Evolutionary conservation across 192 early-diverging fungal genomes (phyloP).

Genomic region (Podila epicladia): DNA sequence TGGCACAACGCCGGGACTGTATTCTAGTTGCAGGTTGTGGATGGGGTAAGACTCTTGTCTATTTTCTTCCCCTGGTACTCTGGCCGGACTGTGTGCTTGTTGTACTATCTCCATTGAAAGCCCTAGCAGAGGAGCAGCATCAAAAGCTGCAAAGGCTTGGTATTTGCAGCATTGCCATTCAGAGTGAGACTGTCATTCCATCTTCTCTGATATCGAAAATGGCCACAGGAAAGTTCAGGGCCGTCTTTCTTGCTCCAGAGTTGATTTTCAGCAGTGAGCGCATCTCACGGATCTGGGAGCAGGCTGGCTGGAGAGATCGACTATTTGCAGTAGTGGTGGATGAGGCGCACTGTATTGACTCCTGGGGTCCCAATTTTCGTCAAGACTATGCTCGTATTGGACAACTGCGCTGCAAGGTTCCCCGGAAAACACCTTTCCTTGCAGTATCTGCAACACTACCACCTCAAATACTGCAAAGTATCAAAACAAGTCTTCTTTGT

Average conservation of each 20-base stretch:
- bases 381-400: constrained; percentile 3
- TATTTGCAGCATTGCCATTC: neutral
- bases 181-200: neutral
- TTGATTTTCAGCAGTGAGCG: constrained; percentile 4
- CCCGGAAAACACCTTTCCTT: neutral
- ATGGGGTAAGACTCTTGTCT: constrained; percentile 17
- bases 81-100: constrained; percentile 2
- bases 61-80: constrained; percentile 12
- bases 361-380: constrained; percentile 13
- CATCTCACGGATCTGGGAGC: constrained; percentile 7
- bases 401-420: neutral
- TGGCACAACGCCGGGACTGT: no score
- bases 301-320: constrained; percentile 2
- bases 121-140: constrained; percentile 1
- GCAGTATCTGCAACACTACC: constrained; percentile 1
- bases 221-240: neutral
- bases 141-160: neutral
- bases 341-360: constrained; percentile 19
- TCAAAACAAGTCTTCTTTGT: neutral
- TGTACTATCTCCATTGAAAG: constrained; percentile 8
- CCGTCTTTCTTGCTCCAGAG: constrained; percentile 39
- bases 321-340: constrained; percentile 13
- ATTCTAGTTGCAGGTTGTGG: constrained; percentile 23
- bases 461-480: neutral
- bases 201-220: neutral